These are phyloP conservation scores for Solanum infundibuliforme DNA, from an alignment of 257 asterid genomes.

Conservation along the genomic window DNA sequence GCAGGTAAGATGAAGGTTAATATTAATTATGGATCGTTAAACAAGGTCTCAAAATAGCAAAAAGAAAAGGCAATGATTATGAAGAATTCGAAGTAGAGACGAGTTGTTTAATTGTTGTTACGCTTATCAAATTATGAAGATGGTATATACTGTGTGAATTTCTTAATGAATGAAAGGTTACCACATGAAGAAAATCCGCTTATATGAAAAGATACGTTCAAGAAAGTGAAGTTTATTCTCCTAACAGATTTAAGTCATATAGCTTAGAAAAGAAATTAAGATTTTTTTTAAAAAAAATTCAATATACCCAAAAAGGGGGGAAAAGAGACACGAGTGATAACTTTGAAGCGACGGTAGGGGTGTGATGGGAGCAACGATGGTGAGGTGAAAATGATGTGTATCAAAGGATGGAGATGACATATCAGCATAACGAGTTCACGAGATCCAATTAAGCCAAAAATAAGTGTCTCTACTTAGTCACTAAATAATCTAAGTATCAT, in stretches of 20 bases:
- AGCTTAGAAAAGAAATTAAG: too few species aligned
- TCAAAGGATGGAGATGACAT: rapidly evolving
- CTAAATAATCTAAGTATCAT: not conserved
- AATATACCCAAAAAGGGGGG: too few species aligned
- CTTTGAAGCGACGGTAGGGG: not conserved
- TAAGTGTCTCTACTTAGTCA: not conserved
- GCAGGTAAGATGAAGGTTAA: not conserved
- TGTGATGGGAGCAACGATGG: not conserved
- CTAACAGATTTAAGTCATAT: not conserved
- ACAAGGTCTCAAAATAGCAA: too few species aligned
- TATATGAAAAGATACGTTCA: not conserved
- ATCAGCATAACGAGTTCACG: rapidly evolving
- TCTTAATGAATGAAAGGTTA: too few species aligned
- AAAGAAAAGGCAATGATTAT: too few species aligned
- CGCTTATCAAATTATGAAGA: too few species aligned
- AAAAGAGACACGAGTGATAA: too few species aligned
- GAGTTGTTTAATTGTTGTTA: too few species aligned
- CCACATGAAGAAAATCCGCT: not conserved
- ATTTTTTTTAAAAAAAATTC: too few species aligned
- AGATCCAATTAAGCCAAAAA: not conserved
- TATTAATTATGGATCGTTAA: too few species aligned
- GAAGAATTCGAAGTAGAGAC: too few species aligned
- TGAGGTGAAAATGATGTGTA: not conserved
- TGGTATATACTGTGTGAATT: not conserved
- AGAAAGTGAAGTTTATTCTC: not conserved